Base-by-base conservation (phyloP, 805 yeast species). In the Trichomonascus vanleenenianus region DNA sequence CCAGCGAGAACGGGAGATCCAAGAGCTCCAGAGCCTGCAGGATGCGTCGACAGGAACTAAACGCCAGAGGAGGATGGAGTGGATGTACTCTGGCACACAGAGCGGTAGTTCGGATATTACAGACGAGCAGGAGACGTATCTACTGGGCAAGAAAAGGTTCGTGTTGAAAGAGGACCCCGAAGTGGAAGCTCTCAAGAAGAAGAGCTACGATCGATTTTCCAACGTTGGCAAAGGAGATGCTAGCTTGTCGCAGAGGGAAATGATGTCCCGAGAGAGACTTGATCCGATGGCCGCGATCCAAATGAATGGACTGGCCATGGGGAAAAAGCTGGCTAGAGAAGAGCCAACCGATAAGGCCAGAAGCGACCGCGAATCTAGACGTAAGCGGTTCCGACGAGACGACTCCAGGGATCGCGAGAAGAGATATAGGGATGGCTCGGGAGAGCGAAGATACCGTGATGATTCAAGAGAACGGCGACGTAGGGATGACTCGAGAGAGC, bases 51-150 rank as follows among this genome's bases (percentile, higher is more conserved):
- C 60, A 49, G 66, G 75, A 53, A 52, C 60, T 53, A 56, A 59
- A 51, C 46, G 70, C 48, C 57, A 63, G 45, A 65, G 72, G 44
- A 75, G 81, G 42, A 68, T 87, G 18, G 83, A 77, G 38, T 89
- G 97, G 97, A 91, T 91, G 95, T 89, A 89, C 58, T 75, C 81
- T 11, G 78, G 72, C 18, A 70, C 78, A 3, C 42, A 36, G 16
- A 55, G 39, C 14, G 59, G 59, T 9, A 55, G 54, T 6, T 43
- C 43, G 19, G 53, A 56, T 49, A 61, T 58, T 30, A 63, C 65
- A n/a, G 67, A 62, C 25, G 68, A 69, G 1, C 66, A 69, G n/a
- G 82, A 79, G 48, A 80, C 71, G 47, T 68, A 75, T 53, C 58
- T 81, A 10, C 56, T 74, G 34, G 85, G 86, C 1, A 73, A 68